Percentiles rank a stretch among this genome's conserved stretches.
Conservation (phyloP, 768 basidiomycete genomes). For the Mycena belliarum region DNA sequence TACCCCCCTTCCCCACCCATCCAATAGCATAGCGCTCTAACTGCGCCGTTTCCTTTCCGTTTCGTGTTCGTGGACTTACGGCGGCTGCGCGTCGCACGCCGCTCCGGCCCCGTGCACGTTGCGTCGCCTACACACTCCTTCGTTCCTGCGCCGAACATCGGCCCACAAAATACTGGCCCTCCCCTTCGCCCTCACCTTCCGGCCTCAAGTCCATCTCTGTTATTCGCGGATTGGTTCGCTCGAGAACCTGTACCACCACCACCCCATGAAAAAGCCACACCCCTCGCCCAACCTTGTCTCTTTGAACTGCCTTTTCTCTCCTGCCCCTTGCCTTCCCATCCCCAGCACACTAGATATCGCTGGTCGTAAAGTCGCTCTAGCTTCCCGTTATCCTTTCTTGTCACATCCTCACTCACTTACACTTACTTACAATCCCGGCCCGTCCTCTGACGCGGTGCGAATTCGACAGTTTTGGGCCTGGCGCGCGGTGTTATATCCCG, state of each 20-base stretch:
- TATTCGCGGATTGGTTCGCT: conserved; percentile 10
- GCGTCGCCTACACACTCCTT: conserved; percentile 12
- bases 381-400: conserved; percentile 9
- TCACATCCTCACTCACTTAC: neutral
- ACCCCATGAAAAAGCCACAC: conserved; percentile 3
- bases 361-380: conserved; percentile 12
- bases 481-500: conserved; percentile 5
- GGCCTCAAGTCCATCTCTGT: neutral
- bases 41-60: conserved; percentile 1
- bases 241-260: conserved; percentile 14
- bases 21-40: conserved; percentile 17
- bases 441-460: neutral
- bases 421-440: no score
- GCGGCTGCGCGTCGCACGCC: conserved; percentile 8
- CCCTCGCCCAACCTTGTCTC: neutral
- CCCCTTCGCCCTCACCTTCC: neutral
- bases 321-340: neutral
- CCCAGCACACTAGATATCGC: conserved; percentile 7
- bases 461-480: conserved; percentile 13
- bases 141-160: neutral
- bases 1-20: conserved; percentile 11
- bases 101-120: neutral
- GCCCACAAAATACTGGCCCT: neutral
- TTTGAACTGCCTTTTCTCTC: neutral
- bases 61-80: conserved; percentile 7